Evolutionary conservation across 2,329 filamentous ascomycete species (phyloP).

Genomic region (Tolypocladium album): DNA sequence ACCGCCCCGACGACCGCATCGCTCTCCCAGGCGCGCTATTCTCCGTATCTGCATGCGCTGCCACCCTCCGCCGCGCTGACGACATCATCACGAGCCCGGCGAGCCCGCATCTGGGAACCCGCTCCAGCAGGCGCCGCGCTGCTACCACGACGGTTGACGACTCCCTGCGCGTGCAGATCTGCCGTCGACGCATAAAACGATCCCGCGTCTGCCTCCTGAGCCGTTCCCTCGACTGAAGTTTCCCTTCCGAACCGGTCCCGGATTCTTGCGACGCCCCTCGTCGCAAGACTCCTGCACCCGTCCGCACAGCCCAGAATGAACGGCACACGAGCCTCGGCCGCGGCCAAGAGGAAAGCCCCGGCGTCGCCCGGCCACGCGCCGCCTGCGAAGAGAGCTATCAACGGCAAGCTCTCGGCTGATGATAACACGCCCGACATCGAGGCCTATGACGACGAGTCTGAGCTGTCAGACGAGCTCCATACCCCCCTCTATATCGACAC

Average conservation of each 20-base stretch:
- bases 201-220: neutral
- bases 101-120: conserved; percentile 1
- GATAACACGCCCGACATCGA: conserved; percentile 37
- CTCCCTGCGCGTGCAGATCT: neutral
- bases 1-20: conserved; percentile 1
- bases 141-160: neutral
- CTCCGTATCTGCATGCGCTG: conserved; percentile 14
- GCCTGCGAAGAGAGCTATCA: conserved; percentile 25
- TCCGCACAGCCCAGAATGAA: conserved; percentile 27
- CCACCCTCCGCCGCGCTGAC: conserved; percentile 10
- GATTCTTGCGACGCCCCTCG: neutral
- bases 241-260: neutral
- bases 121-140: neutral
- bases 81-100: conserved; percentile 4
- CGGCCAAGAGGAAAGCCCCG: conserved; percentile 42
- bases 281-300: neutral
- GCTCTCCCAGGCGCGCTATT: conserved; percentile 5
- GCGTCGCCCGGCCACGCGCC: conserved; percentile 26
- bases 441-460: conserved; percentile 28
- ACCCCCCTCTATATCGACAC: conserved; percentile 23
- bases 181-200: neutral
- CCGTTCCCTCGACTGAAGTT: neutral
- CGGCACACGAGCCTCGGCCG: conserved; percentile 25
- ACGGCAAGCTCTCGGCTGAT: conserved; percentile 37
- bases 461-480: conserved; percentile 27